Conservation (phyloP, 257 asterid genomes). For the Knoxia roxburghii region DNA sequence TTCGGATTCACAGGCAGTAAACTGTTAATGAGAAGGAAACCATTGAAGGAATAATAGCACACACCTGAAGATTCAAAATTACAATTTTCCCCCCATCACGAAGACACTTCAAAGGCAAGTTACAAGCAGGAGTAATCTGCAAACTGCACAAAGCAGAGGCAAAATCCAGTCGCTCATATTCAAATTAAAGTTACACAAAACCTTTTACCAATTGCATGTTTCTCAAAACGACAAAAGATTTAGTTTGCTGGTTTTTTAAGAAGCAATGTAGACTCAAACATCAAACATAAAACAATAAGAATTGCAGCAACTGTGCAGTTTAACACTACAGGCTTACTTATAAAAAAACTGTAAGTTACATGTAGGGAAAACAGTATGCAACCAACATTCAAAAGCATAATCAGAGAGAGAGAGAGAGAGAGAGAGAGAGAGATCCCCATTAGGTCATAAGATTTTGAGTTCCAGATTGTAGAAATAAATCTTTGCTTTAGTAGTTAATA, state of each 20-base stretch:
- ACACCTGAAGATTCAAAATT: constrained; percentile 91
- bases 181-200: constrained; percentile 7
- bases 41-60: constrained; percentile 11
- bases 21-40: background rate
- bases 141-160: constrained; percentile 50
- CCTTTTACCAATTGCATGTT: background rate
- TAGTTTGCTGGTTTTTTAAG: background rate
- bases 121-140: constrained; percentile 97
- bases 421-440: too few species aligned
- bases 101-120: constrained; percentile 83
- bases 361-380: background rate
- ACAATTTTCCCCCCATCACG: constrained; percentile 77
- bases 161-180: background rate
- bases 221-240: background rate
- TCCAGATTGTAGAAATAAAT: background rate
- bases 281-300: background rate
- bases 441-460: too few species aligned
- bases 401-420: too few species aligned
- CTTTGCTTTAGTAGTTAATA: too few species aligned
- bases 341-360: too few species aligned
- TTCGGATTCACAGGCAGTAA: background rate
- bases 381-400: too few species aligned
- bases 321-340: background rate
- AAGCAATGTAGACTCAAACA: background rate
- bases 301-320: background rate